Evolutionary conservation across 208 protist species (phyloP).

Genomic region (Acanthamoeba healyi): DNA sequence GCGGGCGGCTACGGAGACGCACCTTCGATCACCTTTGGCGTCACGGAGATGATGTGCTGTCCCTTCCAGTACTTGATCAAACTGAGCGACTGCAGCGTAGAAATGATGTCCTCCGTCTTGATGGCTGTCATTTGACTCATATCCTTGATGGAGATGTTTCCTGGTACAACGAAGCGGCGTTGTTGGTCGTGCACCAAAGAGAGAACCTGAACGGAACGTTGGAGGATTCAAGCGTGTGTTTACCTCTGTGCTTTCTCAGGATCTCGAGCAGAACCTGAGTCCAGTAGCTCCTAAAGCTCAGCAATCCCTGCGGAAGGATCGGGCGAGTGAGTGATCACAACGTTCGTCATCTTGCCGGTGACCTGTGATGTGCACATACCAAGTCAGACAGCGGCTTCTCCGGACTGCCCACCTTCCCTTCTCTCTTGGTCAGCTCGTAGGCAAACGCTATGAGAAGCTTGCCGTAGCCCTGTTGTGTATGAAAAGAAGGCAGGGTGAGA

Average conservation of each 20-base stretch:
- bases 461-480: constrained; percentile 94
- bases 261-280: constrained; percentile 92
- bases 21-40: constrained; percentile 88
- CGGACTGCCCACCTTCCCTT: constrained; percentile 97
- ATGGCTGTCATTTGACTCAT: constrained; percentile 86
- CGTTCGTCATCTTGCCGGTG: neutral
- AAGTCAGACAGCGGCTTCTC: constrained; percentile 99
- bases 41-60: constrained; percentile 91
- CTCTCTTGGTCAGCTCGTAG: constrained; percentile 98
- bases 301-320: constrained; percentile 88
- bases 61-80: constrained; percentile 92
- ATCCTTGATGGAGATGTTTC: constrained; percentile 85
- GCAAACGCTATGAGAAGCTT: constrained; percentile 98
- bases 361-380: neutral
- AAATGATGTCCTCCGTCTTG: constrained; percentile 91
- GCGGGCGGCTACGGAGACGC: too few relatives aligned
- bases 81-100: constrained; percentile 89
- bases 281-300: constrained; percentile 96
- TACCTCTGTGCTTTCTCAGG: constrained; percentile 83
- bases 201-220: neutral
- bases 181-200: neutral
- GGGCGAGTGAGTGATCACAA: neutral
- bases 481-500: constrained; percentile 90
- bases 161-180: neutral
- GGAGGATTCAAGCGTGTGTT: neutral